Conservation (phyloP, 257 asterid species). For the Solanum medicagineum region DNA sequence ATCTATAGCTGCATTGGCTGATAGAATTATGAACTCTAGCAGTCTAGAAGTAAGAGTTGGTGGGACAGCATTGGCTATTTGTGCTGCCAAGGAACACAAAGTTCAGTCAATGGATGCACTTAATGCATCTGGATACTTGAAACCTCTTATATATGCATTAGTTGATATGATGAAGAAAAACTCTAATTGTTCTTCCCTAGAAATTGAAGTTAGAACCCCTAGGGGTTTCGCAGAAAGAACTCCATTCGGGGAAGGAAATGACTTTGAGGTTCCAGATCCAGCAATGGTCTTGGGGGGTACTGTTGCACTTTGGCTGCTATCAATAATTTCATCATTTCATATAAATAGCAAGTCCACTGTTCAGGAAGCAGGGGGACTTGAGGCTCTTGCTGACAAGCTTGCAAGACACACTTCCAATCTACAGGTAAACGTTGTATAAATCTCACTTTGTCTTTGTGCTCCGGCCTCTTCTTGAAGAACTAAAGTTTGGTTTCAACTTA, state of each 20-base stretch:
- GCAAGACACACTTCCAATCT: conserved; percentile 30
- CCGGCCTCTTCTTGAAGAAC: not conserved
- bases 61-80: conserved; percentile 49
- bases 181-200: conserved; percentile 30
- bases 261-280: conserved; percentile 52
- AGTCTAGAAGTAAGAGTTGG: conserved; percentile 80
- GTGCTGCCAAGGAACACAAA: conserved; percentile 64
- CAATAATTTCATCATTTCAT: conserved; percentile 47
- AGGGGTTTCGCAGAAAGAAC: conserved; percentile 40
- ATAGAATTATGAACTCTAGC: conserved; percentile 52
- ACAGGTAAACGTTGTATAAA: conserved; percentile 25
- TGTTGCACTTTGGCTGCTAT: conserved; percentile 69
- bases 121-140: conserved; percentile 56
- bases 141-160: conserved; percentile 53
- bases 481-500: not conserved
- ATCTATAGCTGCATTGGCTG: conserved; percentile 52
- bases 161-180: conserved; percentile 62
- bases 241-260: conserved; percentile 39
- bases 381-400: conserved; percentile 52
- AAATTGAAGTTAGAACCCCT: conserved; percentile 36
- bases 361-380: conserved; percentile 76
- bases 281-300: conserved; percentile 61
- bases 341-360: conserved; percentile 39
- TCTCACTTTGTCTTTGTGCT: not conserved
- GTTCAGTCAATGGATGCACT: conserved; percentile 39